Conservation (phyloP, 202 grass and related monocot genomes). For the Cymbopogon flexuosus region DNA sequence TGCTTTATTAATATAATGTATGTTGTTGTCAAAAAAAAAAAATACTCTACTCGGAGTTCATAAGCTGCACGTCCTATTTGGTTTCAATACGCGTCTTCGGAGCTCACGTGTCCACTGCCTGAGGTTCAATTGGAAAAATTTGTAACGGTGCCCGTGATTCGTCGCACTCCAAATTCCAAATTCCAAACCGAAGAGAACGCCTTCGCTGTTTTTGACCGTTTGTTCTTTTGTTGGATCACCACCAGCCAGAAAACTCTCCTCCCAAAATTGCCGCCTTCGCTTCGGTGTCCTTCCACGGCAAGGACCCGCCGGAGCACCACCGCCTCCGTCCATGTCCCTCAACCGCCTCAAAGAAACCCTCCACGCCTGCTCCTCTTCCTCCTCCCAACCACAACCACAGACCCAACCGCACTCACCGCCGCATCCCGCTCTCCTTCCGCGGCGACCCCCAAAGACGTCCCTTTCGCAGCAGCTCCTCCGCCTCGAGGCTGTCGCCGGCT, state of each 20-base stretch:
- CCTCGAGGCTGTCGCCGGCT: conserved; percentile 38
- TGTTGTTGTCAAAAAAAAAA: too few relatives aligned
- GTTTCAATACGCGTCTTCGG: too few relatives aligned
- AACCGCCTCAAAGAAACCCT: conserved; percentile 68
- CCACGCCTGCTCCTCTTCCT: conserved; percentile 34
- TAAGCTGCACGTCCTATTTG: too few relatives aligned
- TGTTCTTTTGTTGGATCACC: background rate
- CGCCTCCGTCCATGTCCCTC: conserved; percentile 48
- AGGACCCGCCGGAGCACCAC: background rate
- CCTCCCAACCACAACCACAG: background rate
- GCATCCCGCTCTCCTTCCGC: conserved; percentile 22
- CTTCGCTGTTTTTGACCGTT: background rate
- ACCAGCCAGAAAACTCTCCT: background rate
- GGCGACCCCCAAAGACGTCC: conserved; percentile 74
- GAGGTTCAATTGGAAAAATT: too few relatives aligned
- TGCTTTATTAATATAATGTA: too few relatives aligned
- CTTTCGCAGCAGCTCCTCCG: conserved; percentile 79
- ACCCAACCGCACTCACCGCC: conserved; percentile 6
- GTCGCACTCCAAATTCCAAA: too few relatives aligned
- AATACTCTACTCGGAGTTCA: too few relatives aligned
- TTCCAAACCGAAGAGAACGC: too few relatives aligned
- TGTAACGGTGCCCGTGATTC: too few relatives aligned
- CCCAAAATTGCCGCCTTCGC: background rate
- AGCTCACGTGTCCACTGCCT: too few relatives aligned
- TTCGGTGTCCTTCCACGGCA: background rate